Base-by-base conservation (phyloP, 495 filamentous ascomycete genomes). In the Penicillium egyptiacum region DNA sequence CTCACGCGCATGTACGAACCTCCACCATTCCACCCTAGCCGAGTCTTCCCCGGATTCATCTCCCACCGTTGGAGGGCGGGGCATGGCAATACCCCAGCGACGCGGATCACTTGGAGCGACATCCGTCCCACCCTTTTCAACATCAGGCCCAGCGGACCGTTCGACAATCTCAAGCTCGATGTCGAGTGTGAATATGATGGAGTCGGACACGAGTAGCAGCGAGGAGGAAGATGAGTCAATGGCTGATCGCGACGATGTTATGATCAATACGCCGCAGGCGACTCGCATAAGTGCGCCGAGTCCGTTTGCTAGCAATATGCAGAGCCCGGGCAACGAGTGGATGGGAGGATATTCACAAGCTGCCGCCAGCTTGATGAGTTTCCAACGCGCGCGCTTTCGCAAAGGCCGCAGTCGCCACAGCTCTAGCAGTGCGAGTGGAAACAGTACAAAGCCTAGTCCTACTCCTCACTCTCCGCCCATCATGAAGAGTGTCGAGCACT, bases 1-100 rank as follows among this genome's bases (percentile, higher is more conserved):
- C 71, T 90, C 92, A n/a, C 82, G 92, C 60, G 91, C 91, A 43
- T 93, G 92, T 55, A 98, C 94, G 5, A 96, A 91, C 61, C 81
- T 98, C 11, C 94, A 98, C 75, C 95, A 98, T 71, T 97, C 94
- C 22, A 98, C 88, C 3, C 80, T 97, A 8, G 92, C 92, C 53
- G 87, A 92, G 62, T 87, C 89, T 0, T 94, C 90, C n/a, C 94
- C 95, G 12, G 92, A 96, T 67, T 95, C 92, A 4, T 96, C 92
- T 0, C 95, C 95, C 0, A 92, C 84, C n/a, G 86, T 95, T 41
- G 80, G 81, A 41, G 88, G 88, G 28, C 82, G 89, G 23, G 88
- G 86, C 8, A 86, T 96, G 79, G 86, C 82, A 58, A 93, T 96
- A 39, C 91, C 91, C 3, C 72, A 74, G 17, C 75, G 84, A 44